Conservation (phyloP, 345 rosid genomes). For the Litchi chinensis region DNA sequence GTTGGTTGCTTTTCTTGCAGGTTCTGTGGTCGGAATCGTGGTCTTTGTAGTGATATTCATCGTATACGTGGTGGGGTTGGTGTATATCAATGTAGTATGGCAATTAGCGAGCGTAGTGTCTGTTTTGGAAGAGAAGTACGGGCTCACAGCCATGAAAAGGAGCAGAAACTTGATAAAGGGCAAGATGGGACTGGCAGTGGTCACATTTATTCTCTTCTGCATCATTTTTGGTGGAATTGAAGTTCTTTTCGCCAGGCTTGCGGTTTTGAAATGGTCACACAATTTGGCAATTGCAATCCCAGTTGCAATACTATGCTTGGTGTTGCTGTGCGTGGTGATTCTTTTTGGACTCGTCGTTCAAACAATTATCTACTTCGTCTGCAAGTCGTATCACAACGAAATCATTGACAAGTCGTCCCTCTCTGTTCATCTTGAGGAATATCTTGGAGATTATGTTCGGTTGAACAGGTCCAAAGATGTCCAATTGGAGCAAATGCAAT, state of each 20-base stretch:
- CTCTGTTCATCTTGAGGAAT: slow-evolving; percentile 43
- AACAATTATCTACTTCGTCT: slow-evolving; percentile 53
- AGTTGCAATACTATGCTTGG: slow-evolving; percentile 32
- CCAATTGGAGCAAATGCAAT: slow-evolving; percentile 25
- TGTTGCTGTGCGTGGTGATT: slow-evolving; percentile 28
- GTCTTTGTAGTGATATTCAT: not conserved
- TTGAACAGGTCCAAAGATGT: slow-evolving; percentile 30
- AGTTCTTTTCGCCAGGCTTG: slow-evolving; percentile 14
- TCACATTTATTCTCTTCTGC: slow-evolving; percentile 27
- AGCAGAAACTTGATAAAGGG: slow-evolving; percentile 44
- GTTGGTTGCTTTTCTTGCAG: not conserved
- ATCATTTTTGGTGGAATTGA: slow-evolving; percentile 18
- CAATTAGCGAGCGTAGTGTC: slow-evolving; percentile 55
- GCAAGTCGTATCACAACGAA: slow-evolving; percentile 59
- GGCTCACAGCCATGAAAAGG: slow-evolving; percentile 48
- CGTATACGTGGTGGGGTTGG: slow-evolving; percentile 29
- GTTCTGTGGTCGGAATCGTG: not conserved
- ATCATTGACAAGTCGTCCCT: slow-evolving; percentile 38
- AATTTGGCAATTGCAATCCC: slow-evolving; percentile 15
- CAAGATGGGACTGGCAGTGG: slow-evolving; percentile 29
- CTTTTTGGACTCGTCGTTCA: slow-evolving; percentile 43
- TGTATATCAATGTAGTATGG: slow-evolving; percentile 49
- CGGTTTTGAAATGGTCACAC: not conserved
- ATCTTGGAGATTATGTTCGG: slow-evolving; percentile 40
- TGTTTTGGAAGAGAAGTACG: slow-evolving; percentile 49